Conservation (phyloP, 805 yeast species). For the Komagataella phaffii region DNA sequence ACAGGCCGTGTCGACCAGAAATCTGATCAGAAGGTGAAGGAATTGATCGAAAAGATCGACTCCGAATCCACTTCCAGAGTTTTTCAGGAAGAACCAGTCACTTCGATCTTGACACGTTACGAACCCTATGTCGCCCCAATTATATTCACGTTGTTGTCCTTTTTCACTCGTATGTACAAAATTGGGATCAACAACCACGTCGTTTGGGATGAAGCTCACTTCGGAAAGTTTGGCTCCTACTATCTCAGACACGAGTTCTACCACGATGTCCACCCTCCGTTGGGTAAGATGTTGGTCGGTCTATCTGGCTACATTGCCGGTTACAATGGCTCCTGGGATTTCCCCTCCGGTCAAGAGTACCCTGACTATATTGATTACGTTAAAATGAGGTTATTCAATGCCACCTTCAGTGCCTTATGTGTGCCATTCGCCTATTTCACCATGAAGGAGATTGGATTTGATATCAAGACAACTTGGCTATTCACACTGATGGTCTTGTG, state of each 20-base stretch:
- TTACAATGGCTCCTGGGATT: slow-evolving; percentile 80
- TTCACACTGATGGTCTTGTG: slow-evolving; percentile 68
- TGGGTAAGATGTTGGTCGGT: slow-evolving; percentile 73
- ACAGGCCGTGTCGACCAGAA: neutral
- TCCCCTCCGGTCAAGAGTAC: slow-evolving; percentile 69
- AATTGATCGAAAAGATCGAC: slow-evolving; percentile 16
- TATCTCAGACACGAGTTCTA: slow-evolving; percentile 70
- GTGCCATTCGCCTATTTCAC: slow-evolving; percentile 84
- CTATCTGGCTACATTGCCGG: slow-evolving; percentile 72
- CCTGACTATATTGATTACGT: slow-evolving; percentile 71
- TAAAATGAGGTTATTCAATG: slow-evolving; percentile 81
- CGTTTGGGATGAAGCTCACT: slow-evolving; percentile 97
- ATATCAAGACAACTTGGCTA: slow-evolving; percentile 61
- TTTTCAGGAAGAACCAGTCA: slow-evolving; percentile 6
- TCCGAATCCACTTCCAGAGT: slow-evolving; percentile 6
- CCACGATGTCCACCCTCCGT: slow-evolving; percentile 81
- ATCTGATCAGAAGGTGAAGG: slow-evolving; percentile 16
- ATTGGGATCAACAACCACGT: slow-evolving; percentile 65
- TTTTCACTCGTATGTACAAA: slow-evolving; percentile 61
- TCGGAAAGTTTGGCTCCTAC: slow-evolving; percentile 78
- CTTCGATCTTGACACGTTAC: slow-evolving; percentile 7
- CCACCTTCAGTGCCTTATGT: slow-evolving; percentile 68
- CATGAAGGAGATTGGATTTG: slow-evolving; percentile 61
- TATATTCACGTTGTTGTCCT: slow-evolving; percentile 53
- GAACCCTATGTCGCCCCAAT: slow-evolving; percentile 36